Evolutionary conservation across 345 rosid species (phyloP), one percentile per base, ranked within the genome.

Genomic region (Passiflora organensis): DNA sequence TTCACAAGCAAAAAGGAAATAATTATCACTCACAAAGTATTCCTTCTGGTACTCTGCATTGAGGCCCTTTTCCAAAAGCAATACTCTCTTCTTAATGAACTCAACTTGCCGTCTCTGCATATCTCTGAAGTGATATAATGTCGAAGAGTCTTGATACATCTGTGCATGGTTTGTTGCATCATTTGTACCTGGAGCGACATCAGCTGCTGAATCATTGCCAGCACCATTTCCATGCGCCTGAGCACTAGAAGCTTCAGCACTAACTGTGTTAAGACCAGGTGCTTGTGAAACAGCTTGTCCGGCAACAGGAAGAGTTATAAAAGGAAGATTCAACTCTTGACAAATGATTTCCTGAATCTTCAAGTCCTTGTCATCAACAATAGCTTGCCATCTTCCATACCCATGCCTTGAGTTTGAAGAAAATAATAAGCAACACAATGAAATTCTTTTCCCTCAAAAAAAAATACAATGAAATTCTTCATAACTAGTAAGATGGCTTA

Each of bases 351-450:
- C 96, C 71, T 81, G 97, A 60, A 94, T 69, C 76, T 69, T 79
- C 82, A 87, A 67, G 63, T 82, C 99, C 75, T 79, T 89, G 72
- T 94, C 97, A 74, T 94, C 97, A 64, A 87, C 86, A 64, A 94
- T 89, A 32, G 97, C 96, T 80, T 89, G 99, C 99, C 99, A 89
- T 74, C 97, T 82, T 72, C 99, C 99, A 46, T 89, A 94, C 37
- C 99, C 99, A 73, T 94, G 99, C 86, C 99, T 94, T 15, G 19
- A 57, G 47, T 55, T 50, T 45, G 36, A 24, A 67, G 21, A 25
- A 37, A 23, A 12, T 48, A 13, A 22, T 20, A 42, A 56, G 45
- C 48, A 62, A 48, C 42, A 48, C 54, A 52, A 20, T 14, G 70
- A 32, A 54, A 9, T 46, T 50, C 2, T 42, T n/a, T n/a, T n/a